These are phyloP conservation scores for Scutellaria baicalensis DNA, from an alignment of 257 asterid genomes.

Conservation along the genomic window DNA sequence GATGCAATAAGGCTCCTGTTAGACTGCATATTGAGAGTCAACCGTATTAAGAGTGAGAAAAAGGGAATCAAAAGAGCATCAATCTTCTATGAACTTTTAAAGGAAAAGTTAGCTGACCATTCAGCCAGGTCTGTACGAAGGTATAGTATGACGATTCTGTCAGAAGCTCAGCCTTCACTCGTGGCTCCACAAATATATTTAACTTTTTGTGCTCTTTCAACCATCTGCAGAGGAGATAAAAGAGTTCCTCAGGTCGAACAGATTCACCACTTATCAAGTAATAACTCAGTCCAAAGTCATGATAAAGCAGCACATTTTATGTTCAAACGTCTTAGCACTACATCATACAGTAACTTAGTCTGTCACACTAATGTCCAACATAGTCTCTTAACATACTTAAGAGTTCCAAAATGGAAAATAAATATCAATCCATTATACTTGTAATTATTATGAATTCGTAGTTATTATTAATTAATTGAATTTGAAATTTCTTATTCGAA, in stretches of 20 bases:
- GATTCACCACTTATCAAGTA: neutral
- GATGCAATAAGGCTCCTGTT: neutral
- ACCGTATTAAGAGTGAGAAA: neutral
- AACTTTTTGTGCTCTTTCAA: slow-evolving; percentile 65
- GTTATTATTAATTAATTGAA: no score
- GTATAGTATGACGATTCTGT: slow-evolving; percentile 57
- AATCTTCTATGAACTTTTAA: neutral
- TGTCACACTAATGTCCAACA: neutral
- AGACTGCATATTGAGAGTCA: neutral
- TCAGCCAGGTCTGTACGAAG: slow-evolving; percentile 73
- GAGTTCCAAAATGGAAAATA: neutral
- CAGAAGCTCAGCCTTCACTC: slow-evolving; percentile 73
- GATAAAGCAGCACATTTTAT: neutral
- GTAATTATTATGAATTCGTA: no score
- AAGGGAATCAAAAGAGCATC: neutral
- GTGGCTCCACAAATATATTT: slow-evolving; percentile 75
- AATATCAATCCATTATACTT: neutral
- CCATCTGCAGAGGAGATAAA: slow-evolving; percentile 50
- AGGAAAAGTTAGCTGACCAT: slow-evolving; percentile 40
- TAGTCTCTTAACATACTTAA: neutral
- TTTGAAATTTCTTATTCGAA: no score
- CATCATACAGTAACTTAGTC: neutral
- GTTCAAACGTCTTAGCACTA: neutral
- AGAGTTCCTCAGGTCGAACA: neutral
- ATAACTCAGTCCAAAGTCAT: neutral